Evolutionary conservation across 179 eudicot genomes (phyloP), one percentile per base, ranked within the genome.

Genomic region (Heliamphora ciliata): DNA sequence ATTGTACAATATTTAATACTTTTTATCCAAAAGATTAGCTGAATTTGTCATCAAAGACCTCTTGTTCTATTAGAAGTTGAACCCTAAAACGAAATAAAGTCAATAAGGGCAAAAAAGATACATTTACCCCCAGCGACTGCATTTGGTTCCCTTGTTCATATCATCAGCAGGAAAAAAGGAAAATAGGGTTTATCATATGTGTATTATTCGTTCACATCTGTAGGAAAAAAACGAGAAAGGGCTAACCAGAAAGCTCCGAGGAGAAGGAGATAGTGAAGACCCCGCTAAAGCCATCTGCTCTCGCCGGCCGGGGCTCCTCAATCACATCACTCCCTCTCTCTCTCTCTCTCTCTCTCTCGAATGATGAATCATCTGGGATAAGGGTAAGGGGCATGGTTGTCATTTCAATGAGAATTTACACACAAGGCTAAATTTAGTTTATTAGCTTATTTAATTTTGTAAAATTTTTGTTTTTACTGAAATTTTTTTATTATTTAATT

Each of bases 271-370:
- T 2, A 63, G 31, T 2, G 71, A 70, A 17, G 71, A 47, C 4
- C 71, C 80, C 80, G 69, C 44, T n/a, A 21, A 17, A 21, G 80
- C 80, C 80, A 78, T 78, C 64, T 14, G 51, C 54, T 60, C 67
- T 44, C 24, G 24, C 69, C 56, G 56, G 44, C 56, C 44, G 55
- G 8, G 56, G 15, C 3, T n/a, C 63, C 17, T 44, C n/a, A 58
- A 24, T 56, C 64, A 56, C 79, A 47, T 74, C 61, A 61, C 8
- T 2, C 9, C 8, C 55, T 56, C 60, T 52, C 6, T 8, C 48
- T 1, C 40, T 31, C 40, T 31, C 40, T 31, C 40, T 31, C 40
- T 31, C 40, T 31, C 40, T 31, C 40, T 31, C 18, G 10, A 1
- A 3, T 8, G 6, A 46, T 46, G 67, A 13, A 46, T 69, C 15